A percentile compares a stretch with the other conserved stretches of the same genome.
phyloP scores from a whole-genome alignment of 2,329 filamentous ascomycete genomes.

The Karstenula rhodostoma region DNA sequence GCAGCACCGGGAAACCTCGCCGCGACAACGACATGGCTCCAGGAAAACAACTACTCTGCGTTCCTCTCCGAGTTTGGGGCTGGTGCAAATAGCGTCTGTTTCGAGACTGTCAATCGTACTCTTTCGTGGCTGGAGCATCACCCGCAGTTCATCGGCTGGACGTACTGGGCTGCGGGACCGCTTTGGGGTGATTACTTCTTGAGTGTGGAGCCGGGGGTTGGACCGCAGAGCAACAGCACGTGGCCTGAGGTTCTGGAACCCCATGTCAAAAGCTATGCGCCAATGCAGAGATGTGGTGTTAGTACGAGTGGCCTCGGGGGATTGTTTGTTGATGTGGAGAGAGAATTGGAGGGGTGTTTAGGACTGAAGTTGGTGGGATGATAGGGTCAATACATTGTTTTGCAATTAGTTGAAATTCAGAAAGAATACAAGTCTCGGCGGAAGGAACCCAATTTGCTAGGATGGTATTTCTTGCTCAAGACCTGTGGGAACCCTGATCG shows the following conservation, averaged over 20 bases:
- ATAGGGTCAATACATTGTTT: not conserved
- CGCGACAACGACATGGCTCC: conserved; percentile 57
- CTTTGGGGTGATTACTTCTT: conserved; percentile 55
- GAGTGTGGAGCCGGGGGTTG: conserved; percentile 30
- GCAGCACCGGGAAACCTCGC: conserved; percentile 53
- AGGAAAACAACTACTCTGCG: conserved; percentile 56
- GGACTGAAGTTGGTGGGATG: conserved; percentile 23
- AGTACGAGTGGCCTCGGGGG: conserved; percentile 20
- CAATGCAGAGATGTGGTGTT: conserved; percentile 32
- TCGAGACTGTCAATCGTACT: conserved; percentile 55
- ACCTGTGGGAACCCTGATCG: too few relatives aligned
- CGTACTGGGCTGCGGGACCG: conserved; percentile 60
- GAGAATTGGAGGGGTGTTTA: conserved; percentile 27
- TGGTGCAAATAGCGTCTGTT: conserved; percentile 52
- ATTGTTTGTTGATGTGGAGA: conserved; percentile 14
- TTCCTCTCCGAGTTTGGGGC: conserved; percentile 62
- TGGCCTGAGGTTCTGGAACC: conserved; percentile 31
- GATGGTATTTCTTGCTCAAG: too few relatives aligned
- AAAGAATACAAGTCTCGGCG: not conserved
- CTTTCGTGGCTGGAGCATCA: conserved; percentile 50
- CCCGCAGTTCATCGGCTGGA: conserved; percentile 57
- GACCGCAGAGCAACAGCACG: conserved; percentile 25
- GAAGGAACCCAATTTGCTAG: too few relatives aligned
- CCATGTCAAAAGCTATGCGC: conserved; percentile 28
- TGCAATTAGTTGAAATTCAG: not conserved